A percentile compares a stretch with the other conserved stretches of the same genome.
phyloP scores from a whole-genome alignment of 768 basidiomycete species.

The Mycena maculata region DNA sequence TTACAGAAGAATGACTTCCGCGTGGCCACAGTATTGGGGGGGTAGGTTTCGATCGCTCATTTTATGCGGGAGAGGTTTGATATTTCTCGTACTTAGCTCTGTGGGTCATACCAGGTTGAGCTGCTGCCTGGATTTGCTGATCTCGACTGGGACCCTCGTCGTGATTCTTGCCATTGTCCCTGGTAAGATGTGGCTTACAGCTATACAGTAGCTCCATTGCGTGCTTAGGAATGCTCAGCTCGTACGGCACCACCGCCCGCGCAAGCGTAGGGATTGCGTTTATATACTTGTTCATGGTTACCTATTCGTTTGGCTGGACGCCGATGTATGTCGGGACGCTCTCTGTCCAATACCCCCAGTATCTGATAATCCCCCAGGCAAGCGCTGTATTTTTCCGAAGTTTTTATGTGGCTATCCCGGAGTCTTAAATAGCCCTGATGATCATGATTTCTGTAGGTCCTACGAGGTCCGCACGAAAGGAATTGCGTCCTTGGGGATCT shows the following conservation, averaged over 20 bases:
- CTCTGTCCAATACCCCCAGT: not conserved
- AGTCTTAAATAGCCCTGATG: too few species aligned
- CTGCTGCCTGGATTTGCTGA: conserved; percentile 57
- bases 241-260: conserved; percentile 46
- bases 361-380: conserved; percentile 47
- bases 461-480: conserved; percentile 66
- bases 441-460: conserved; percentile 1
- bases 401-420: conserved; percentile 42
- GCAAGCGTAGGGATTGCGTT: conserved; percentile 66
- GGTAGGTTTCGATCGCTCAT: conserved; percentile 39
- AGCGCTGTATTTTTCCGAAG: conserved; percentile 66
- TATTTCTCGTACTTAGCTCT: not conserved
- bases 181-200: conserved; percentile 35
- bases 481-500: conserved; percentile 60
- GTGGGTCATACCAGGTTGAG: conserved; percentile 60
- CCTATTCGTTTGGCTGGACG: conserved; percentile 68
- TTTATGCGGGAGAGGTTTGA: not conserved
- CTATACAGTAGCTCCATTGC: too few species aligned
- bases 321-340: conserved; percentile 51
- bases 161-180: conserved; percentile 59
- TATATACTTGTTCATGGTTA: conserved; percentile 62
- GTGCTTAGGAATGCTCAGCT: conserved; percentile 49
- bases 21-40: conserved; percentile 25
- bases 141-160: conserved; percentile 51
- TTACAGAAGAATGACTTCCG: not conserved